These are phyloP conservation scores for Trypanosoma cruzi DNA, from an alignment of 208 protist species.

Conservation along the genomic window DNA sequence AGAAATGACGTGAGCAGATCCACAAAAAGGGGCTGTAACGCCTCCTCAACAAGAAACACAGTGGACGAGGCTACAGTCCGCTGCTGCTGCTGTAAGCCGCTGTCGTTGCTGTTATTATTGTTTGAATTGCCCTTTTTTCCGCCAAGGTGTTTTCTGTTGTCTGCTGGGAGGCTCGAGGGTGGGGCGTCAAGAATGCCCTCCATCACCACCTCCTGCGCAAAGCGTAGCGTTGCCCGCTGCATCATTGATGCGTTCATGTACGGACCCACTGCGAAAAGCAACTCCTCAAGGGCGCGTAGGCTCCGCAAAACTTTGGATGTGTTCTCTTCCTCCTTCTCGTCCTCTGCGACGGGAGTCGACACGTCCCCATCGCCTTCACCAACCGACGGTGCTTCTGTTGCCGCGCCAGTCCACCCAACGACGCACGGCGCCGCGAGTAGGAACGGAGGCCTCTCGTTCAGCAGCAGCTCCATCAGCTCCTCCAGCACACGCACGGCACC, in stretches of 20 bases:
- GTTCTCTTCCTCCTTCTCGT: constrained; percentile 1
- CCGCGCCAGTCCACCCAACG: neutral
- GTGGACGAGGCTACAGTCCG: neutral
- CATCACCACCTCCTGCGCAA: constrained; percentile 55
- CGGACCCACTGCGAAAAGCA: constrained; percentile 43
- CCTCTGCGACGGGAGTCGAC: neutral
- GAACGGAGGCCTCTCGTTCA: constrained; percentile 46
- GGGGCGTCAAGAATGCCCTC: constrained; percentile 39
- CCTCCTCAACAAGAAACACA: constrained; percentile 1
- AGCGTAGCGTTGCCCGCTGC: constrained; percentile 50
- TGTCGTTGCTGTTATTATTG: constrained; percentile 5
- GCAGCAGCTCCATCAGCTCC: constrained; percentile 54
- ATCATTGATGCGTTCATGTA: constrained; percentile 43
- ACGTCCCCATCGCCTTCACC: neutral
- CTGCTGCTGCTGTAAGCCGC: neutral
- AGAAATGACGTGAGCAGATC: constrained; percentile 27
- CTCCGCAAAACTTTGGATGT: constrained; percentile 31
- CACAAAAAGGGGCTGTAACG: constrained; percentile 21
- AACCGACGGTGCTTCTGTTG: too few species aligned
- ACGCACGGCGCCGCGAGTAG: constrained; percentile 51
- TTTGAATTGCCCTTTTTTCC: neutral
- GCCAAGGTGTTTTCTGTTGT: neutral
- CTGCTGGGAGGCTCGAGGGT: neutral
- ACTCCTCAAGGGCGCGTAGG: constrained; percentile 40
- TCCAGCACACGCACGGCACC: constrained; percentile 45